Evolutionary conservation across 345 rosid species (phyloP).

Genomic region (Syzygium oleosum): DNA sequence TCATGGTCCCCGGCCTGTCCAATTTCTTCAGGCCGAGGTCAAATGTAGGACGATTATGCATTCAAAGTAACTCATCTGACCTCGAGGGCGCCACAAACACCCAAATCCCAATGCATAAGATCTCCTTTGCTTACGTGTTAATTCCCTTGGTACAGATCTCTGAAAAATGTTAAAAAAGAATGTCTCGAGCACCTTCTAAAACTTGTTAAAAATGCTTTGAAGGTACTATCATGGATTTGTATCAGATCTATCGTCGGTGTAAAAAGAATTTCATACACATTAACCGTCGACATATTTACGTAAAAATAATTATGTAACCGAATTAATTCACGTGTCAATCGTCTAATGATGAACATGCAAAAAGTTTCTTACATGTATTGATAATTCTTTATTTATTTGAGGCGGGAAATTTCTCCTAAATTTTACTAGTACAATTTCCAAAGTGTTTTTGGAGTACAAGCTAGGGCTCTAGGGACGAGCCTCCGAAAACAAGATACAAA

Average conservation of each 20-base stretch:
- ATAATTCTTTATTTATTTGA: not conserved
- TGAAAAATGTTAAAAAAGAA: not conserved
- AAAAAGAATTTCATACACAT: not conserved
- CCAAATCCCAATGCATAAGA: not conserved
- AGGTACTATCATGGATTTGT: not conserved
- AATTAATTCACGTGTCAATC: not conserved
- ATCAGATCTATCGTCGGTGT: not conserved
- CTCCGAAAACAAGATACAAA: not conserved
- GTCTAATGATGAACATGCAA: not conserved
- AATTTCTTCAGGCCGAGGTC: not conserved
- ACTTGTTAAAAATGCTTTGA: not conserved
- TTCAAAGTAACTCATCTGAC: not conserved
- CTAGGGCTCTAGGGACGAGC: not conserved
- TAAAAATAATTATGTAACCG: not conserved
- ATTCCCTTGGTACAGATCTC: not conserved
- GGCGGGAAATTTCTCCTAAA: not conserved
- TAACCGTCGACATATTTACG: not conserved
- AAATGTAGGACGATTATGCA: not conserved
- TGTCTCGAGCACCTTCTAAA: not conserved
- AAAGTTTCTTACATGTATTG: not conserved
- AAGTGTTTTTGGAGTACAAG: not conserved
- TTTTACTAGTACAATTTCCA: not conserved
- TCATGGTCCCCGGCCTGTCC: not conserved
- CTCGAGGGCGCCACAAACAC: not conserved
- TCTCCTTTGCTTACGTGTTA: not conserved